These are phyloP conservation scores for Silene coronaria DNA, from an alignment of 179 eudicot species.

Conservation along the genomic window DNA sequence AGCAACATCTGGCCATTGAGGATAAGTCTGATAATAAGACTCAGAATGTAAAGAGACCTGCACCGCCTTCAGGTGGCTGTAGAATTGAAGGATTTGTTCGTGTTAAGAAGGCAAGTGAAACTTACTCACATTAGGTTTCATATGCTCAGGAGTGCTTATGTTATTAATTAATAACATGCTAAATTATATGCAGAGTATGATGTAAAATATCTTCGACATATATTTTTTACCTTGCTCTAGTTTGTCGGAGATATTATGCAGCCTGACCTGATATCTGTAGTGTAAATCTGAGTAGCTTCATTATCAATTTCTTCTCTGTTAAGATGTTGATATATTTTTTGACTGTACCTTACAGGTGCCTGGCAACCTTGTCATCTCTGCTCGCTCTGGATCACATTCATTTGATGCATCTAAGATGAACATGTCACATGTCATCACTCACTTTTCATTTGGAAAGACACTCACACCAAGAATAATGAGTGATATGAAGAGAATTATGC, in stretches of 20 bases:
- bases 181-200: neutral
- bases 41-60: slow-evolving; percentile 59
- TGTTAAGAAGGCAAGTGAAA: slow-evolving; percentile 69
- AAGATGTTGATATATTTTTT: slow-evolving; percentile 10
- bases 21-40: slow-evolving; percentile 37
- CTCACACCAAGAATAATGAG: slow-evolving; percentile 49
- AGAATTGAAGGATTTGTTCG: slow-evolving; percentile 95
- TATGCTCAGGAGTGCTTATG: neutral
- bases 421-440: slow-evolving; percentile 73
- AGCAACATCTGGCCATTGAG: slow-evolving; percentile 46
- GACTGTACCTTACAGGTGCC: slow-evolving; percentile 64
- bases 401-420: slow-evolving; percentile 94
- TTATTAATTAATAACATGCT: neutral
- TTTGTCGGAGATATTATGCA: neutral
- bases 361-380: slow-evolving; percentile 81
- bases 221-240: neutral
- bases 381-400: slow-evolving; percentile 87
- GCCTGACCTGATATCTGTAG: neutral
- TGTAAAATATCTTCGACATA: neutral
- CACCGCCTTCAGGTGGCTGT: slow-evolving; percentile 89
- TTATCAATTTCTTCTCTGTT: neutral
- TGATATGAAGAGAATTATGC: slow-evolving; percentile 60
- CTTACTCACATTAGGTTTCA: neutral
- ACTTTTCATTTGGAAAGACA: slow-evolving; percentile 72
- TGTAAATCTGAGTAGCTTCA: neutral